Conservation (phyloP, 306 rosid species). For the Lathyrus tuberosus region DNA sequence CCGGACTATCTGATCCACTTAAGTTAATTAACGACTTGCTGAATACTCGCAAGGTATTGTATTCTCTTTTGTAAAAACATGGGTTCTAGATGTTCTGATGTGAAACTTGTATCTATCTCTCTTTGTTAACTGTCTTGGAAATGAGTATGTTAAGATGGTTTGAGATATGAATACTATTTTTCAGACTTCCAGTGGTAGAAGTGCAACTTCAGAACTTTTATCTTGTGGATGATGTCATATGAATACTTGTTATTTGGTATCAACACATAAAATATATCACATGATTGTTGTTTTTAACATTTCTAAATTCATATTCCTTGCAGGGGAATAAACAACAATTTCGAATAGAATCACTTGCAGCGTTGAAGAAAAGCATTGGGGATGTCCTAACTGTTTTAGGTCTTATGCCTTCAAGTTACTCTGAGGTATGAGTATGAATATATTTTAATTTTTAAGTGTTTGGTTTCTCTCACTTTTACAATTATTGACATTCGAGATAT, state of each 20-base stretch:
- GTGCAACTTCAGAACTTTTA: slow-evolving; percentile 18
- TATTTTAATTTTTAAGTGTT: slow-evolving; percentile 23
- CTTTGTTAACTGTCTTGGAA: no score
- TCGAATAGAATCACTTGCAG: slow-evolving; percentile 82
- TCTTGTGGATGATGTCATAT: slow-evolving; percentile 24
- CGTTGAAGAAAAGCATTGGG: slow-evolving; percentile 61
- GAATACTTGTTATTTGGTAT: slow-evolving; percentile 5
- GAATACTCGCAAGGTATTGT: slow-evolving; percentile 78
- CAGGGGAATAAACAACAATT: slow-evolving; percentile 82
- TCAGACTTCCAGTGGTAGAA: slow-evolving; percentile 6
- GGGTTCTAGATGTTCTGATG: no score
- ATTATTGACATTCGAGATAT: slow-evolving; percentile 11
- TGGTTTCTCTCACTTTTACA: slow-evolving; percentile 30
- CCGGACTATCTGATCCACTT: slow-evolving; percentile 83
- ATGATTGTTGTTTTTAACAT: slow-evolving; percentile 7
- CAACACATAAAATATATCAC: no score
- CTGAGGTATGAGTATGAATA: slow-evolving; percentile 60
- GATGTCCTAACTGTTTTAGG: slow-evolving; percentile 70
- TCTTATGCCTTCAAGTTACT: slow-evolving; percentile 69
- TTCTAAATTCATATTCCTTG: slow-evolving; percentile 33
- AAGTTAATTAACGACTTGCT: slow-evolving; percentile 85
- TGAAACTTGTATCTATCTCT: no score
- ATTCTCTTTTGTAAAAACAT: background rate
- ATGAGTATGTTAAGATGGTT: no score
- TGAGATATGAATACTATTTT: background rate